These are phyloP conservation scores for Ustilago crameri DNA, from an alignment of 1,284 basidiomycete genomes.

Conservation along the genomic window DNA sequence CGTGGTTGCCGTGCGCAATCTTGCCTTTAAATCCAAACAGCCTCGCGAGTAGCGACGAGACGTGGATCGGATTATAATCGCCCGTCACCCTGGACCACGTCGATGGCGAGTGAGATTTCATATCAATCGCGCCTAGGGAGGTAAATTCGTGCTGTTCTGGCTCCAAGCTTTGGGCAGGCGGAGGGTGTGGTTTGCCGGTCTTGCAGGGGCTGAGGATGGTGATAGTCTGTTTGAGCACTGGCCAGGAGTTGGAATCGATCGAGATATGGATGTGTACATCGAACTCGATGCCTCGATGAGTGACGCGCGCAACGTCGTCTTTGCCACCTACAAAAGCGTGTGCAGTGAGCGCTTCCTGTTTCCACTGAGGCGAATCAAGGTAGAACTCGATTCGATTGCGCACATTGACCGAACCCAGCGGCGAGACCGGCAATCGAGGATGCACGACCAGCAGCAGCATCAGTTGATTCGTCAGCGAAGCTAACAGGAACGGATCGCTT, in stretches of 20 bases:
- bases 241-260: not conserved
- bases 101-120: slow-evolving; percentile 4
- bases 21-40: slow-evolving; percentile 25
- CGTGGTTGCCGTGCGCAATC: slow-evolving; percentile 33
- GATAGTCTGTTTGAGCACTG: slow-evolving; percentile 23
- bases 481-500: slow-evolving; percentile 13
- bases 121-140: not conserved
- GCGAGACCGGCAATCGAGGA: slow-evolving; percentile 24
- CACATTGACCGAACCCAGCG: slow-evolving; percentile 30
- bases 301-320: slow-evolving; percentile 8
- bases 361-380: not conserved
- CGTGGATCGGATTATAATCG: slow-evolving; percentile 37
- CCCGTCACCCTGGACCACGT: slow-evolving; percentile 19
- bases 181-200: not conserved
- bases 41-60: slow-evolving; percentile 19
- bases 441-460: slow-evolving; percentile 38
- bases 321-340: slow-evolving; percentile 21
- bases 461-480: slow-evolving; percentile 28
- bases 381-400: slow-evolving; percentile 28
- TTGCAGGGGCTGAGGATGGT: slow-evolving; percentile 24
- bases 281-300: slow-evolving; percentile 24
- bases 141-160: not conserved
- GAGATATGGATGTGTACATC: slow-evolving; percentile 29
- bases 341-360: slow-evolving; percentile 3
- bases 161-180: not conserved